These are phyloP conservation scores for Aspergillus texensis DNA, from an alignment of 2,329 filamentous ascomycete species.

Conservation along the genomic window DNA sequence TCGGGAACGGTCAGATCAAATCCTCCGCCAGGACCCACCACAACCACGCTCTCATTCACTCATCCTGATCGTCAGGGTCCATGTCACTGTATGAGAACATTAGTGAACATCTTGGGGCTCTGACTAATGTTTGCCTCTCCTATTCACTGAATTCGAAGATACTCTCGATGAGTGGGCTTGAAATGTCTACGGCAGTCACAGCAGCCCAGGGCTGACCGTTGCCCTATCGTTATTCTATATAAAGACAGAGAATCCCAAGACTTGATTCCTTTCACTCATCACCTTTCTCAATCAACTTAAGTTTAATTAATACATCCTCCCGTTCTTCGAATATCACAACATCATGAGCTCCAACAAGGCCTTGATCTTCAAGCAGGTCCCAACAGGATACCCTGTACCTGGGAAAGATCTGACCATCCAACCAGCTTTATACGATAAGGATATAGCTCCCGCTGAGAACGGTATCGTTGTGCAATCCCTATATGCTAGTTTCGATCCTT, in stretches of 20 bases:
- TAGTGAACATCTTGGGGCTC: background rate
- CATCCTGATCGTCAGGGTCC: background rate
- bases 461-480: conserved; percentile 71
- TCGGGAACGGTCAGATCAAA: background rate
- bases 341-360: conserved; percentile 62
- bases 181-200: background rate
- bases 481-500: conserved; percentile 80
- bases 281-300: background rate
- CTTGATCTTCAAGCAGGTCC: conserved; percentile 72
- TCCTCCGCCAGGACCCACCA: background rate
- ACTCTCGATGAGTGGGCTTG: background rate
- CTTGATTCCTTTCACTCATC: background rate
- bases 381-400: conserved; percentile 66
- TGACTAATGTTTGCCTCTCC: background rate
- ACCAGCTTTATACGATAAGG: conserved; percentile 66
- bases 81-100: background rate
- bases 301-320: background rate
- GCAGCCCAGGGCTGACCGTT: background rate
- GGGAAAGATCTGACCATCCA: conserved; percentile 73
- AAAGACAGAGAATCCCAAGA: background rate
- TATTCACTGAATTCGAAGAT: background rate
- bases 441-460: conserved; percentile 58
- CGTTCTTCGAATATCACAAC: background rate
- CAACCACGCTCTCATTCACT: background rate
- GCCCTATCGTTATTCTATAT: background rate